Evolutionary conservation across 805 yeast species (phyloP), one percentile per base, ranked within the genome.

Genomic region (Metschnikowia gelsemii): DNA sequence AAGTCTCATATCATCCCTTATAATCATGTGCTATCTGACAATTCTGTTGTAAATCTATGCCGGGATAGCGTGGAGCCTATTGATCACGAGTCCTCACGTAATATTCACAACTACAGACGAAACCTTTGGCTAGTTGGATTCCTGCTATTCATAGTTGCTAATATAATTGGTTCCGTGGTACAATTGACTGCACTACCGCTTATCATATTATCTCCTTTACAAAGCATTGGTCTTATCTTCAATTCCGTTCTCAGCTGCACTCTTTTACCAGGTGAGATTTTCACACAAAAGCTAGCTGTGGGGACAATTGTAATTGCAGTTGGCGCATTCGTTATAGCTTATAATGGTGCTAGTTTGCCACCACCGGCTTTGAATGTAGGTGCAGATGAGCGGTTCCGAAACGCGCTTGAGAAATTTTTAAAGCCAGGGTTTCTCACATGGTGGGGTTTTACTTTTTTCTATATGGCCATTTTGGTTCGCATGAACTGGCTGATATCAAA

Each of bases 221-320:
- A 88, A 58, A 87, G 95, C 19, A 79, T 83, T 18, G 96, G 96
- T 0, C 70, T 89, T n/a, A 89, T 88, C 2, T 88, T 89, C 70
- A 89, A 89, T 61, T 79, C 93, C 0, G 61, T 86, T 2, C 77
- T 69, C 32, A 65, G 87, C 54, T 86, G 93, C 31, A 59, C 84
- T 14, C 42, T 86, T 8, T 62, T 88, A 11, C 74, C 88, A 11
- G 70, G 80, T 23, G 96, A 88, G 56, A 68, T 70, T 0, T 85
- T 87, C 58, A 81, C 90, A 1, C 46, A 51, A 18, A 66, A 63
- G 38, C 73, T 89, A 2, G 63, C 76, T 1, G 42, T 64, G 8
- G 96, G 96, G 3, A 88, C 96, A 0, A 51, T 74, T 1, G 62
- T 84, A 16, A 85, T 87, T 5, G 74, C 83, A 1, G 35, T 75